Evolutionary conservation across 192 early-diverging fungal genomes (phyloP).

Genomic region (Mortierella antarctica): DNA sequence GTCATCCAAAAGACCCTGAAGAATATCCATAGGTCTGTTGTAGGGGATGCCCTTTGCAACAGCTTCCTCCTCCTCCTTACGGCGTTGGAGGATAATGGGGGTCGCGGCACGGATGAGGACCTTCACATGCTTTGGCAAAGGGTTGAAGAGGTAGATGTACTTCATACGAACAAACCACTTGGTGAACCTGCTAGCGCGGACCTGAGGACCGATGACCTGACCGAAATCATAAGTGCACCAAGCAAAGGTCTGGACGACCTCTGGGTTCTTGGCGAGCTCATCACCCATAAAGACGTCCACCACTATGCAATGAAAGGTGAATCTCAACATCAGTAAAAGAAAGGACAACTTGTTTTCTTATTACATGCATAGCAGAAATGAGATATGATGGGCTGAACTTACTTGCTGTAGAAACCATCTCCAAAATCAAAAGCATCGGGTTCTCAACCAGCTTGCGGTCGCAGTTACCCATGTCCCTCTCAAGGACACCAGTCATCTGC

Average conservation of each 20-base stretch:
- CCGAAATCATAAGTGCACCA: conserved; percentile 30
- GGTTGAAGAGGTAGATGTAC: conserved; percentile 23
- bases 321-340: too few species aligned
- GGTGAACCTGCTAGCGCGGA: not conserved
- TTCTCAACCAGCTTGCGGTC: conserved; percentile 25
- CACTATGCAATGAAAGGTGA: conserved; percentile 6
- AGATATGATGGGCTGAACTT: not conserved
- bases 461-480: conserved; percentile 19
- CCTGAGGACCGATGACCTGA: conserved; percentile 1
- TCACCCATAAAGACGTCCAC: conserved; percentile 34
- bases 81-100: conserved; percentile 33
- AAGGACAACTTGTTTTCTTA: not conserved
- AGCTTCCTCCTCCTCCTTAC: conserved; percentile 17
- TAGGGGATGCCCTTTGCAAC: conserved; percentile 5
- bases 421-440: conserved; percentile 30
- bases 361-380: not conserved
- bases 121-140: conserved; percentile 9
- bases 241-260: conserved; percentile 36
- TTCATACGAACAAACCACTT: conserved; percentile 13
- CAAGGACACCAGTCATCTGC: conserved; percentile 6
- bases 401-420: conserved; percentile 55
- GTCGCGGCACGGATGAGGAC: conserved; percentile 16
- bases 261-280: conserved; percentile 18
- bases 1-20: conserved; percentile 50
- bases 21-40: conserved; percentile 37